These are phyloP conservation scores for Alternaria longipes DNA, from an alignment of 2,329 filamentous ascomycete genomes.

Conservation along the genomic window DNA sequence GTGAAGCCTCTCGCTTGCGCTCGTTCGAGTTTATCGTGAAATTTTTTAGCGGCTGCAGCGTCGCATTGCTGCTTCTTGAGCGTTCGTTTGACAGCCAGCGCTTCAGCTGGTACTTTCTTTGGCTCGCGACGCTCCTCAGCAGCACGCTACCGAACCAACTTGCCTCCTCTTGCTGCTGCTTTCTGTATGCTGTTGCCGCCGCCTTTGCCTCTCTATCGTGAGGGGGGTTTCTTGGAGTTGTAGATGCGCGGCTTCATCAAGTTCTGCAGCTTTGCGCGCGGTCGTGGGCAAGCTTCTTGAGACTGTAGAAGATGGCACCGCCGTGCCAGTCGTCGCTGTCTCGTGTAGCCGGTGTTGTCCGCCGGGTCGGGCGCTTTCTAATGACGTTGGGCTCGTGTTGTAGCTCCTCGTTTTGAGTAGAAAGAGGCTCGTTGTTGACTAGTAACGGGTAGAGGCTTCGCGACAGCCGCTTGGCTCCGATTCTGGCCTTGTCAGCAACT, in stretches of 20 bases:
- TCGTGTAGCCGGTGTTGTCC: neutral
- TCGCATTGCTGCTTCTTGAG: neutral
- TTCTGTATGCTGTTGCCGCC: neutral
- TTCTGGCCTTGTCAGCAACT: neutral
- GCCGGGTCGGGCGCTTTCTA: neutral
- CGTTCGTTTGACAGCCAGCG: neutral
- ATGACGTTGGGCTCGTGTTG: neutral
- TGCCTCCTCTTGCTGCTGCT: neutral
- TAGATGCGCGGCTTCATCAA: neutral
- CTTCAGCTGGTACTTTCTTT: neutral
- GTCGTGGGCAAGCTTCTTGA: neutral
- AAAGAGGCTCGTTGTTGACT: neutral
- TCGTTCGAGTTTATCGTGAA: neutral
- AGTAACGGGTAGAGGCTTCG: neutral
- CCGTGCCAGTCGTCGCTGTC: neutral
- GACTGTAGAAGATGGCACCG: neutral
- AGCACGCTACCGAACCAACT: neutral
- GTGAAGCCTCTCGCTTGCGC: neutral
- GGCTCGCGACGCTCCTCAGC: neutral
- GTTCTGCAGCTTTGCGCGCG: neutral
- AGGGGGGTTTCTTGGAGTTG: neutral
- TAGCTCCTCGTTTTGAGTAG: neutral
- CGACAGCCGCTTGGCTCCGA: neutral
- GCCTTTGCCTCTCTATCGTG: conserved; percentile 35
- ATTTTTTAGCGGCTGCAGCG: neutral